Percentiles rank a stretch among this genome's conserved stretches.
Conservation (phyloP, 208 protist species). For the Strigomonas oncopelti region DNA sequence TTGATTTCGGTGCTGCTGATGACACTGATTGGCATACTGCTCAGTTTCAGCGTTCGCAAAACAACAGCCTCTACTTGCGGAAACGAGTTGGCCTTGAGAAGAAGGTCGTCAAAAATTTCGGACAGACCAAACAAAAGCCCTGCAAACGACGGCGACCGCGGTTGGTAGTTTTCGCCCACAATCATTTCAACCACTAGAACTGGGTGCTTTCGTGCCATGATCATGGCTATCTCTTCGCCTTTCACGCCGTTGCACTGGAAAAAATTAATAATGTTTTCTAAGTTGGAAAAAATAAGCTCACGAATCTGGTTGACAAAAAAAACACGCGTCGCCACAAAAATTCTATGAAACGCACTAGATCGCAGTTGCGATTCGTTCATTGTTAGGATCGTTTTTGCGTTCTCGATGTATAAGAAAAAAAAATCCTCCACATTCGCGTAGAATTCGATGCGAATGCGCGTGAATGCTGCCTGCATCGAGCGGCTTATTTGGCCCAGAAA, state of each 20-base stretch:
- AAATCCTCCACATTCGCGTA: conserved; percentile 72
- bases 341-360: conserved; percentile 37
- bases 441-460: conserved; percentile 80
- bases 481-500: conserved; percentile 55
- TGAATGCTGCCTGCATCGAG: conserved; percentile 60
- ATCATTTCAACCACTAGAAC: conserved; percentile 55
- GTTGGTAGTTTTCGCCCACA: conserved; percentile 47
- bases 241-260: conserved; percentile 34
- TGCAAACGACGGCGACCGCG: conserved; percentile 56
- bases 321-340: conserved; percentile 68
- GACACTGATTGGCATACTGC: conserved; percentile 34
- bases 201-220: conserved; percentile 30
- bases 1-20: conserved; percentile 33
- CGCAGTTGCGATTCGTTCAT: conserved; percentile 38
- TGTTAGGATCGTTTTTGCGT: conserved; percentile 28
- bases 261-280: conserved; percentile 54
- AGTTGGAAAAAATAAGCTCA: conserved; percentile 41
- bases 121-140: conserved; percentile 51
- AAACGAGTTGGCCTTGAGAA: conserved; percentile 49
- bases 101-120: conserved; percentile 64
- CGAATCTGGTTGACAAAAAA: conserved; percentile 70
- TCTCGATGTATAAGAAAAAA: conserved; percentile 53
- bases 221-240: conserved; percentile 23
- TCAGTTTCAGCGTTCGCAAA: conserved; percentile 57
- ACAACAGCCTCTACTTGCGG: conserved; percentile 50